A percentile compares a stretch with the other conserved stretches of the same genome.
These are phyloP conservation scores for Barnettozyma sp. DNA, from an alignment of 805 yeast genomes.

Conservation along the genomic window DNA sequence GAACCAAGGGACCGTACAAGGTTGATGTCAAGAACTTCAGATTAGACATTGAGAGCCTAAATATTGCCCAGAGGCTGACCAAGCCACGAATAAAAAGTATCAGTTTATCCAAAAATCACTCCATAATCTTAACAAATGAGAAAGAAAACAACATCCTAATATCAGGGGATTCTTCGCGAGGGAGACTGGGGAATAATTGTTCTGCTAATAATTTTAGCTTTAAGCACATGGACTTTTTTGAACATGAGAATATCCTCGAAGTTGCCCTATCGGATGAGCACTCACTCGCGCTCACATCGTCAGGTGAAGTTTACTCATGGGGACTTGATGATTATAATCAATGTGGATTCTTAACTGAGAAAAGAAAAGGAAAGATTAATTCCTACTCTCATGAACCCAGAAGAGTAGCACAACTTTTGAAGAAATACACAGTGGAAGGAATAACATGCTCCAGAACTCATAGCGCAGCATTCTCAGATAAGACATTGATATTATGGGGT, in stretches of 20 bases:
- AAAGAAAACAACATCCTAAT: constrained; percentile 40
- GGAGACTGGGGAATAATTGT: constrained; percentile 59
- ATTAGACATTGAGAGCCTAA: constrained; percentile 8
- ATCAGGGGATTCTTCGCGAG: constrained; percentile 64
- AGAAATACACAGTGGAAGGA: constrained; percentile 22
- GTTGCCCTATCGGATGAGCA: constrained; percentile 62
- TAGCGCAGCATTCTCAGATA: constrained; percentile 49
- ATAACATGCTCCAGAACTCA: constrained; percentile 59
- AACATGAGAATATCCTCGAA: constrained; percentile 27
- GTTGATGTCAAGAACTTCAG: constrained; percentile 23
- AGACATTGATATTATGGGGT: constrained; percentile 63
- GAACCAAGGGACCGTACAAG: constrained; percentile 37
- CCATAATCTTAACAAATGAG: constrained; percentile 50
- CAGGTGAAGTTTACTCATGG: constrained; percentile 65
- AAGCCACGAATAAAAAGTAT: constrained; percentile 43
- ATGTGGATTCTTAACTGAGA: constrained; percentile 45
- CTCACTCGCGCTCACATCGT: constrained; percentile 46
- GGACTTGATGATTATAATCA: constrained; percentile 69
- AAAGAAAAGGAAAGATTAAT: constrained; percentile 21
- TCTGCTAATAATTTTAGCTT: constrained; percentile 37
- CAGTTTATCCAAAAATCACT: constrained; percentile 57
- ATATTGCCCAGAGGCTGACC: constrained; percentile 26
- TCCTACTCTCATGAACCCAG: constrained; percentile 25
- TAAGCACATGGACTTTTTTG: constrained; percentile 35
- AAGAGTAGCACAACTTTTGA: constrained; percentile 23